Evolutionary conservation across 257 asterid genomes (phyloP).

Genomic region (Orobanche coerulescens): DNA sequence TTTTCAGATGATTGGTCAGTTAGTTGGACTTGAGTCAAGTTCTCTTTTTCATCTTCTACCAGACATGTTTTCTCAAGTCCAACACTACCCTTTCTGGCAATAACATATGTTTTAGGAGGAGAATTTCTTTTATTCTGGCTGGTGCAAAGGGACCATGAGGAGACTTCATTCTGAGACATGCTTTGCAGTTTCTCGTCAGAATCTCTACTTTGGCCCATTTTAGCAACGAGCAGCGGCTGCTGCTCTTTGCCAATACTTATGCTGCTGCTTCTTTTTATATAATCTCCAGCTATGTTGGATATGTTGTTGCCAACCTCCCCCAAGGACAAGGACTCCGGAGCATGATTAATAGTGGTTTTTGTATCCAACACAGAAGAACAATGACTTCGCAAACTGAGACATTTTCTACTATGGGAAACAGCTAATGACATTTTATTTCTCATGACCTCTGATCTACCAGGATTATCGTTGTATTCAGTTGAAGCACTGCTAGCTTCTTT

Average conservation of each 20-base stretch:
- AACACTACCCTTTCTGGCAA: constrained; percentile 16
- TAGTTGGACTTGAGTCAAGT: constrained; percentile 28
- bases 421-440: constrained; percentile 33
- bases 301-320: constrained; percentile 16
- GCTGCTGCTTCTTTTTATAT: constrained; percentile 16
- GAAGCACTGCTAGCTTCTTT: constrained; percentile 26
- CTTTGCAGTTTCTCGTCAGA: constrained; percentile 18
- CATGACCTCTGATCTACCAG: constrained; percentile 16
- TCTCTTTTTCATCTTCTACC: constrained; percentile 40
- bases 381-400: constrained; percentile 17
- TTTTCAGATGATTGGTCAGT: constrained; percentile 17
- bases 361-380: constrained; percentile 23
- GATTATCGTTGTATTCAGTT: constrained; percentile 13
- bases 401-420: constrained; percentile 28
- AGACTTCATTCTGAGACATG: constrained; percentile 16
- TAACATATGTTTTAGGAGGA: constrained; percentile 12
- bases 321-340: constrained; percentile 19
- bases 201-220: constrained; percentile 21
- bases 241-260: constrained; percentile 10
- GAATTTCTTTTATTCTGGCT: constrained; percentile 20
- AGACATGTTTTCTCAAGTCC: constrained; percentile 34
- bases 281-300: constrained; percentile 6
- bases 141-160: neutral
- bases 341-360: constrained; percentile 13
- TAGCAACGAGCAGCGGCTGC: constrained; percentile 17